These are phyloP conservation scores for Penicillium salamii DNA, from an alignment of 495 filamentous ascomycete species.

Conservation along the genomic window DNA sequence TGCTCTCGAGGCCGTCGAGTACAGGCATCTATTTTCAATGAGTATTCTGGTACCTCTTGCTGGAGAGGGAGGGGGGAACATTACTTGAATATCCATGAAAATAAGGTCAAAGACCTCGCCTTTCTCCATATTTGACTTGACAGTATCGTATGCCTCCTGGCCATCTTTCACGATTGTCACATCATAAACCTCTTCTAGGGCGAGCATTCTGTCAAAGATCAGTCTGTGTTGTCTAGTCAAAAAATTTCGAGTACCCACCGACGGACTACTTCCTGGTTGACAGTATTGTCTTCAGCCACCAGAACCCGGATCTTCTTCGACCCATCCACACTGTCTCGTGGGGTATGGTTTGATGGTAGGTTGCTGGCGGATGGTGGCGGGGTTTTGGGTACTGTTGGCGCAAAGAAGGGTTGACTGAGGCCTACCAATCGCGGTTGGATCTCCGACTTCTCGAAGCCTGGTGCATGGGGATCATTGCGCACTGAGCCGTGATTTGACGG, in stretches of 20 bases:
- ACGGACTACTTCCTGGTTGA: conserved; percentile 93
- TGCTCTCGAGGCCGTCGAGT: conserved; percentile 83
- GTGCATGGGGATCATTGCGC: conserved; percentile 15
- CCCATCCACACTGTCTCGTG: conserved; percentile 38
- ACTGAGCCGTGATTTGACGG: conserved; percentile 22
- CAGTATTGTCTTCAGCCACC: conserved; percentile 92
- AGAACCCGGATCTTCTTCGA: conserved; percentile 68
- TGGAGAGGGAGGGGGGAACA: no score
- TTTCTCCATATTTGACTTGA: conserved; percentile 76
- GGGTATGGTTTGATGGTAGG: conserved; percentile 40
- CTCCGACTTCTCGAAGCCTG: conserved; percentile 37
- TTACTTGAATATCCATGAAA: conserved; percentile 78
- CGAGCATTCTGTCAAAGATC: conserved; percentile 49
- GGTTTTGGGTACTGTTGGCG: conserved; percentile 48
- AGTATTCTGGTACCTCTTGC: conserved; percentile 6
- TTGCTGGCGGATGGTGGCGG: conserved; percentile 23
- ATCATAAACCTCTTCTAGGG: conserved; percentile 69
- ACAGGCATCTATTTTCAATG: conserved; percentile 71
- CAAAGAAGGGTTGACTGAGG: conserved; percentile 82
- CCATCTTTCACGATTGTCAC: conserved; percentile 82
- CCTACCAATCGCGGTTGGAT: conserved; percentile 77
- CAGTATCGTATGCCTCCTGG: conserved; percentile 81
- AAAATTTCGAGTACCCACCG: conserved; percentile 24
- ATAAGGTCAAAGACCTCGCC: conserved; percentile 74
- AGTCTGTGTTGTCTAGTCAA: not conserved